Evolutionary conservation across 495 filamentous ascomycete genomes (phyloP).

Genomic region (Aspergillus coremiiformis): DNA sequence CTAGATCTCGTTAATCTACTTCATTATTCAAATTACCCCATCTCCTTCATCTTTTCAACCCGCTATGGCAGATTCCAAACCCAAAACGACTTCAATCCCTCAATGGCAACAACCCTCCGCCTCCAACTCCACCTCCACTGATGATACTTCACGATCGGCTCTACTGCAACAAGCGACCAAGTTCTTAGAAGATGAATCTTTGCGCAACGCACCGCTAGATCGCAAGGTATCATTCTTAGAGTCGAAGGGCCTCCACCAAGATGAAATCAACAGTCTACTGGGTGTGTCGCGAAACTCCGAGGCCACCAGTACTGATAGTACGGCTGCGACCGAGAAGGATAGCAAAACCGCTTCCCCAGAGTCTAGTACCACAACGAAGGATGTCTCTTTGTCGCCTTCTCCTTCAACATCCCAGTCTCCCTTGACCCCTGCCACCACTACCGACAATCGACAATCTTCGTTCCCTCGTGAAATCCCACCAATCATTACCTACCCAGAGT

Average conservation of each 20-base stretch:
- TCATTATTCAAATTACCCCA: neutral
- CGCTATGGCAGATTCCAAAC: slow-evolving; percentile 34
- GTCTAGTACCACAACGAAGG: slow-evolving; percentile 8
- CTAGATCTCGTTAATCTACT: neutral
- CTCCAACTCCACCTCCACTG: slow-evolving; percentile 18
- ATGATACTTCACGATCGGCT: slow-evolving; percentile 29
- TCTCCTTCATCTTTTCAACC: neutral
- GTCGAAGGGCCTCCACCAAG: slow-evolving; percentile 63
- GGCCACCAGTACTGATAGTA: slow-evolving; percentile 19
- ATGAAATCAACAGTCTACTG: slow-evolving; percentile 63
- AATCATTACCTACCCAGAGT: slow-evolving; percentile 98
- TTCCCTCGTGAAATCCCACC: slow-evolving; percentile 54
- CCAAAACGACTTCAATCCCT: slow-evolving; percentile 36
- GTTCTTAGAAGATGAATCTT: slow-evolving; percentile 76
- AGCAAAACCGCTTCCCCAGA: slow-evolving; percentile 12
- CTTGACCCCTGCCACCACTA: slow-evolving; percentile 6
- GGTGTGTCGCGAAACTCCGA: slow-evolving; percentile 38
- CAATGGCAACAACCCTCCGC: slow-evolving; percentile 37
- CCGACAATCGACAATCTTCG: slow-evolving; percentile 15
- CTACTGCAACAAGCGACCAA: slow-evolving; percentile 63
- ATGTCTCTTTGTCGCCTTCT: slow-evolving; percentile 9
- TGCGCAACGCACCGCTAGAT: slow-evolving; percentile 59
- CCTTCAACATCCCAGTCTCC: slow-evolving; percentile 11
- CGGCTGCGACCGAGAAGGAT: slow-evolving; percentile 16
- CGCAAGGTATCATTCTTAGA: slow-evolving; percentile 73